phyloP scores from a whole-genome alignment of 192 early-diverging fungal genomes.

The Backusella psychrophila region DNA sequence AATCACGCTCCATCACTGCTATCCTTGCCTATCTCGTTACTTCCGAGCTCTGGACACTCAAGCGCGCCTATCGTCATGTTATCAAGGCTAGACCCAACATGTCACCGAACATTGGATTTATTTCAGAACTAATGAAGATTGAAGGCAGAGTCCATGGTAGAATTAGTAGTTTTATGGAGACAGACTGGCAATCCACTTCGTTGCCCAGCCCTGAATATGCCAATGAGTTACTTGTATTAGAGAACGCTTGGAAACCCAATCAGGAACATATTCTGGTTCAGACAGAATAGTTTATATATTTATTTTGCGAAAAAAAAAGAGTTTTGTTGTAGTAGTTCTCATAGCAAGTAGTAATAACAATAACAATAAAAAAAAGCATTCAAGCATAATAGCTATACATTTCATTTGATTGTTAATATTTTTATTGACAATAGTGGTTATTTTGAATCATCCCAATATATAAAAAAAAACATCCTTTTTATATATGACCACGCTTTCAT shows the following conservation, averaged over 20 bases:
- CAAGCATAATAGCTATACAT: neutral
- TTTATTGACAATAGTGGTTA: neutral
- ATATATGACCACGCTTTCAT: no score
- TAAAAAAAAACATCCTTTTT: no score
- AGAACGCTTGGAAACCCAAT: constrained; percentile 25
- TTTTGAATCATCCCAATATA: neutral
- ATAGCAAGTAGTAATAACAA: neutral
- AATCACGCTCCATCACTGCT: constrained; percentile 70
- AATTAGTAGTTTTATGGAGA: constrained; percentile 35
- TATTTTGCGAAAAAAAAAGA: neutral
- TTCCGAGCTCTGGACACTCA: constrained; percentile 57
- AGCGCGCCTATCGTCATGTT: constrained; percentile 66
- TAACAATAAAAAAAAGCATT: neutral
- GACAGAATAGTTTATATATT: neutral
- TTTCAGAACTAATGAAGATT: constrained; percentile 63
- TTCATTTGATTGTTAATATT: neutral
- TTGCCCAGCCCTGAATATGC: constrained; percentile 26
- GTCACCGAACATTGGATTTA: constrained; percentile 79
- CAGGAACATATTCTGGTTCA: neutral
- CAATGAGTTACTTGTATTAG: constrained; percentile 18
- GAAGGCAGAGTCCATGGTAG: constrained; percentile 59
- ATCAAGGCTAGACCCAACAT: constrained; percentile 60
- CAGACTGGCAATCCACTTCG: constrained; percentile 34
- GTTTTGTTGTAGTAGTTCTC: neutral
- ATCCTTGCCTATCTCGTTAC: constrained; percentile 70